Base-by-base conservation (phyloP, 2,329 filamentous ascomycete genomes). In the Fusarium setosum region DNA sequence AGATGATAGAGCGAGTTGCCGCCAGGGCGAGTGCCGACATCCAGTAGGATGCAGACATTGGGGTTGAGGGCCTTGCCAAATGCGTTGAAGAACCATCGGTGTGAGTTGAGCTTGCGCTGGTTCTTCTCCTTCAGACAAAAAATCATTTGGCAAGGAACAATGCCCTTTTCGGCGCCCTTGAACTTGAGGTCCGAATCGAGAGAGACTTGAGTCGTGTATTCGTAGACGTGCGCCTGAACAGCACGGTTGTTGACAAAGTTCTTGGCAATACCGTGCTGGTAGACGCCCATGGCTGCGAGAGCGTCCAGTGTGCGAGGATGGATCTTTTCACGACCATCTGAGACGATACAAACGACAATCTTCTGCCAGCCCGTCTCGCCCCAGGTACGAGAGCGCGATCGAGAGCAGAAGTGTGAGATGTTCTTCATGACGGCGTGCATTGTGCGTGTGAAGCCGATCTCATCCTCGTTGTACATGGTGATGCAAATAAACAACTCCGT, bases 401-500 rank as follows among this genome's bases (percentile, higher is more conserved):
- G 90, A 18, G 91, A 93, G 83, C 96, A 99, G 79, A 99, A 97
- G 77, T 98, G 96, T 13, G 92, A 90, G 72, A 99, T 95, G 76
- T 99, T 99, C 77, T 96, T 94, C 92, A 99, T 97, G 56, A 99
- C 93, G 55, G 95, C 96, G 77, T 98, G 93, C 95, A 99, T 98
- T 1, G 96, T 99, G 44, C 96, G 89, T 7, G 96, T 97, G 72
- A 99, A 99, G 74, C 94, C 89, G 72, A 97, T 93, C 75, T 98
- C 96, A 79, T 97, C 92, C 80, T 99, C 96, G 79, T 99, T 99
- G 83, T 97, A 98, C 96, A 98, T 98, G 71, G 96, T 99, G 63
- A 99, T 84, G 76, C 94, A 97, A 72, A 99, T 97, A 76, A 98
- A 96, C 8, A 99, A 82, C 79, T 99, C 96, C 0, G 95, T 98